Conservation (phyloP, 164 flowering plant genomes). For the Echeveria elegans region DNA sequence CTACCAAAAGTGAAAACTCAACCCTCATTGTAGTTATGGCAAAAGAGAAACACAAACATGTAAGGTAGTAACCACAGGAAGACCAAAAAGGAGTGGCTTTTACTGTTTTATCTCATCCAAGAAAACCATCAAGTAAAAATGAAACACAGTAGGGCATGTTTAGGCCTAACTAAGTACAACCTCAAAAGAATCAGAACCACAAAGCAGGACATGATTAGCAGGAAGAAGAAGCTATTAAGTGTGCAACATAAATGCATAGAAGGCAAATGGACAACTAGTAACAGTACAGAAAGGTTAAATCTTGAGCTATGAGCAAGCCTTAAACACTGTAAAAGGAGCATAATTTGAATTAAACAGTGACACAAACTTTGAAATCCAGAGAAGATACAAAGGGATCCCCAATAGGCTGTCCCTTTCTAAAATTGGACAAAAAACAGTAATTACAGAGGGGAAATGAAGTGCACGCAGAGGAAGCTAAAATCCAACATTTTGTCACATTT, state of each 20-base stretch:
- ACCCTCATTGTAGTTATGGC: not conserved
- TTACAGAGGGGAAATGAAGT: conserved; percentile 3
- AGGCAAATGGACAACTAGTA: conserved; percentile 20
- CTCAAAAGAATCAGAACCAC: conserved; percentile 6
- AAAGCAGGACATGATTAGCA: conserved; percentile 5
- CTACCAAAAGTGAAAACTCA: conserved; percentile 25
- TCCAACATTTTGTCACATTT: conserved; percentile 11
- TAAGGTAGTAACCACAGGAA: not conserved
- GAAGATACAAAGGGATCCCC: conserved; percentile 18
- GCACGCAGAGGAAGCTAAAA: conserved; percentile 24
- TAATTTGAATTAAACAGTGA: not conserved
- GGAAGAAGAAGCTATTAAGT: conserved; percentile 11
- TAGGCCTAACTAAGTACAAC: conserved; percentile 3
- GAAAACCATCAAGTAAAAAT: not conserved
- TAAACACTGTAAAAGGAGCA: not conserved
- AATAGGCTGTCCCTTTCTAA: conserved; percentile 15
- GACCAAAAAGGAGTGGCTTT: not conserved
- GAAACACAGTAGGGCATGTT: not conserved
- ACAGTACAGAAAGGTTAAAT: not conserved
- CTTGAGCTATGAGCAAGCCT: conserved; percentile 3
- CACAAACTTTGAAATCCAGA: conserved; percentile 16
- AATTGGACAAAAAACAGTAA: conserved; percentile 11
- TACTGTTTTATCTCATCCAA: not conserved
- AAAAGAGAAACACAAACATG: not conserved
- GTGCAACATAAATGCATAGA: conserved; percentile 15